phyloP scores from a whole-genome alignment of 2,329 filamentous ascomycete species.

The Penicillium olsonii region DNA sequence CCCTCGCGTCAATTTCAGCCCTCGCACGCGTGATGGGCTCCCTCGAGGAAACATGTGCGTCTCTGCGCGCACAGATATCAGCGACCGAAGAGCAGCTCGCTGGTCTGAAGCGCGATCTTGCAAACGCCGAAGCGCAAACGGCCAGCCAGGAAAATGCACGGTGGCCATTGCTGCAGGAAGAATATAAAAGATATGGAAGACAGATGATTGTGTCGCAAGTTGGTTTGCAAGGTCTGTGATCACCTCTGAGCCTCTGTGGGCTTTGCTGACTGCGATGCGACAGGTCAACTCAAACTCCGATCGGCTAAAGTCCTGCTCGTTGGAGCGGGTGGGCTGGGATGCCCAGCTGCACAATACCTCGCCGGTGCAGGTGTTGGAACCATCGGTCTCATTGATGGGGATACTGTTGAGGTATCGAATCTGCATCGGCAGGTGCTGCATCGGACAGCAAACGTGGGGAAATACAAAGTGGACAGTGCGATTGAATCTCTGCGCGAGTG shows the following conservation, averaged over 20 bases:
- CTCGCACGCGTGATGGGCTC: slow-evolving; percentile 11
- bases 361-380: slow-evolving; percentile 84
- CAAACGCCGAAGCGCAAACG: slow-evolving; percentile 27
- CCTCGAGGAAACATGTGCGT: slow-evolving; percentile 31
- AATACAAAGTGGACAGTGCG: slow-evolving; percentile 79
- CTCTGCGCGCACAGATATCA: slow-evolving; percentile 39
- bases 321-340: slow-evolving; percentile 86
- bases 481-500: slow-evolving; percentile 60
- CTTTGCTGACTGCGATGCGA: neutral
- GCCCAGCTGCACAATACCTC: slow-evolving; percentile 88
- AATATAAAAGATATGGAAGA: slow-evolving; percentile 84
- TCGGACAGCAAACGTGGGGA: slow-evolving; percentile 67
- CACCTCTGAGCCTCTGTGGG: neutral
- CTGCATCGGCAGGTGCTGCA: slow-evolving; percentile 91
- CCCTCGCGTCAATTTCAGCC: neutral
- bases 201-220: slow-evolving; percentile 87
- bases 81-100: slow-evolving; percentile 40
- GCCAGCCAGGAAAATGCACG: slow-evolving; percentile 29
- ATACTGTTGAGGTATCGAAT: slow-evolving; percentile 85
- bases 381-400: slow-evolving; percentile 82
- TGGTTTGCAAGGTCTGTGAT: slow-evolving; percentile 67
- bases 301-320: slow-evolving; percentile 74
- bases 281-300: slow-evolving; percentile 75
- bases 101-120: slow-evolving; percentile 38
- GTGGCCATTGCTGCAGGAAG: slow-evolving; percentile 71